Evolutionary conservation across 305 asterid genomes (phyloP).

Genomic region (Solanum hybrid): DNA sequence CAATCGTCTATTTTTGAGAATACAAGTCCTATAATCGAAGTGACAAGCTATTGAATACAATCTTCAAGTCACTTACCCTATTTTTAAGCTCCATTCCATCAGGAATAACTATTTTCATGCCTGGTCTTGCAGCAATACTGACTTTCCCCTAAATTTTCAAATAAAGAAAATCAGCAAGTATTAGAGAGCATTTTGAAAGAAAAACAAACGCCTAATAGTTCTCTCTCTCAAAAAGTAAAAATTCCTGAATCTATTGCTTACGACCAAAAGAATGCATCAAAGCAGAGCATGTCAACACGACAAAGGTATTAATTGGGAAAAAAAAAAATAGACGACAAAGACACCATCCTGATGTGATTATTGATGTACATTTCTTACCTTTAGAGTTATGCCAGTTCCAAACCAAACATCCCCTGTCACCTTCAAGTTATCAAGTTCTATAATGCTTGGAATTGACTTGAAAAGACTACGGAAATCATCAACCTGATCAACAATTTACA

Average conservation of each 20-base stretch:
- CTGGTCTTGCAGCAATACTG: slow-evolving; percentile 42
- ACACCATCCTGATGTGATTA: neutral
- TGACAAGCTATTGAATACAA: neutral
- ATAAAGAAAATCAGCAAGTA: slow-evolving; percentile 8
- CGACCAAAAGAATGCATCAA: slow-evolving; percentile 3
- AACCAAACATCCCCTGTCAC: slow-evolving; percentile 94
- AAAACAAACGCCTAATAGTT: neutral
- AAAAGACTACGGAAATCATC: slow-evolving; percentile 55
- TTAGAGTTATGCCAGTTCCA: slow-evolving; percentile 60
- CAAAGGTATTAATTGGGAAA: too few species aligned
- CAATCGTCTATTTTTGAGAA: neutral
- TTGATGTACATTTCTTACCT: slow-evolving; percentile 37
- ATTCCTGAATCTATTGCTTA: too few species aligned
- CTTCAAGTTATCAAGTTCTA: slow-evolving; percentile 72
- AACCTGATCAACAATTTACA: slow-evolving; percentile 32
- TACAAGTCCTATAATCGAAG: neutral
- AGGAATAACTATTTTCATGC: slow-evolving; percentile 49
- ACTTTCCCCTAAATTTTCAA: slow-evolving; percentile 50
- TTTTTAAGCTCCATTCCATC: slow-evolving; percentile 61
- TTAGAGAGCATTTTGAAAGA: neutral
- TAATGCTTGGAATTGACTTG: slow-evolving; percentile 73
- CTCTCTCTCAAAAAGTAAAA: neutral
- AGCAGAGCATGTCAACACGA: neutral
- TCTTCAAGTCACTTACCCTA: slow-evolving; percentile 32
- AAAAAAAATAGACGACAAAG: too few species aligned